These are phyloP conservation scores for Clausena lansium DNA, from an alignment of 345 rosid species.

Conservation along the genomic window DNA sequence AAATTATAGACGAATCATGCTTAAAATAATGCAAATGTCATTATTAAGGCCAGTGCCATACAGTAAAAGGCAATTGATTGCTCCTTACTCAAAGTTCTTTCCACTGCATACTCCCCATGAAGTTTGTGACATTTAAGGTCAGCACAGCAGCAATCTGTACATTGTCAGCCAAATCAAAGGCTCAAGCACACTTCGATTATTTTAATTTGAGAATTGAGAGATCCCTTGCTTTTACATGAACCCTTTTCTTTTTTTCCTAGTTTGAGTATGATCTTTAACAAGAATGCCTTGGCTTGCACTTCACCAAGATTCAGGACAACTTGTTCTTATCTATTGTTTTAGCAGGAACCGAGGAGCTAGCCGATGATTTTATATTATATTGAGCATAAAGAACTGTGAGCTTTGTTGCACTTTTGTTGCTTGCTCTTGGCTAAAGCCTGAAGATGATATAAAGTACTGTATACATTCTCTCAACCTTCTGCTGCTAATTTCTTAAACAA, in stretches of 20 bases:
- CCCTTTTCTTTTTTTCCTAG: background rate
- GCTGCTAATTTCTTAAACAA: background rate
- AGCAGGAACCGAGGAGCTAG: constrained; percentile 15
- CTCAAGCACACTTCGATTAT: background rate
- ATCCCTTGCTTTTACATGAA: background rate
- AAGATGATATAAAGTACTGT: background rate
- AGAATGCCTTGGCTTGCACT: constrained; percentile 29
- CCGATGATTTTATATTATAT: constrained; percentile 6
- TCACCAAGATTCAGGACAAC: constrained; percentile 26
- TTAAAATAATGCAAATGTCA: background rate
- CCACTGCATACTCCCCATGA: background rate
- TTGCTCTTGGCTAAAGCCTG: constrained; percentile 2
- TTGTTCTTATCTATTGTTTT: constrained; percentile 9
- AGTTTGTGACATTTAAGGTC: constrained; percentile 7
- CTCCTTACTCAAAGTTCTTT: constrained; percentile 13
- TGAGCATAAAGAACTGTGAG: background rate
- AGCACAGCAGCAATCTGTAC: background rate
- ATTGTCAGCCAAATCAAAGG: constrained; percentile 9
- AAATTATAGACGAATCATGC: constrained; percentile 12
- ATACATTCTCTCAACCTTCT: background rate
- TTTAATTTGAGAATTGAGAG: background rate
- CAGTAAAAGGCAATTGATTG: constrained; percentile 6
- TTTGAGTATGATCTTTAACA: constrained; percentile 20
- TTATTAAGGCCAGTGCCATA: constrained; percentile 9
- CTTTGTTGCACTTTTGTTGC: constrained; percentile 3